These are phyloP conservation scores for Ceratocystis destructans DNA, from an alignment of 2,329 filamentous ascomycete species.

Conservation along the genomic window DNA sequence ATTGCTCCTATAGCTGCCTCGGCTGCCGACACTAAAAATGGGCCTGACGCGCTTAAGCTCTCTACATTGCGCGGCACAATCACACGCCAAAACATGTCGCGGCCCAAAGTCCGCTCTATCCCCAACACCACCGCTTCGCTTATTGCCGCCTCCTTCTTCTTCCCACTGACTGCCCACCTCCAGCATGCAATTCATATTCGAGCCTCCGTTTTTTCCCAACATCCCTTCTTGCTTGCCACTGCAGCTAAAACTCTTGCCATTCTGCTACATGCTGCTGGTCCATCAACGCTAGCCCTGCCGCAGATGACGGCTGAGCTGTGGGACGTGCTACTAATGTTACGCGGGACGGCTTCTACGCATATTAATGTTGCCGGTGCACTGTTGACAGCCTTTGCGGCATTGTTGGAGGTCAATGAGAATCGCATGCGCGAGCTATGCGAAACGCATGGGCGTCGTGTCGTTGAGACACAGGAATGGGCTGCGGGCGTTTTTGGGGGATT, in stretches of 20 bases:
- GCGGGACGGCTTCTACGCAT: slow-evolving; percentile 47
- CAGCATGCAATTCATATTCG: slow-evolving; percentile 42
- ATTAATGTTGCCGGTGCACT: slow-evolving; percentile 56
- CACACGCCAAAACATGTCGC: slow-evolving; percentile 34
- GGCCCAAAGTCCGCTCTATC: slow-evolving; percentile 41
- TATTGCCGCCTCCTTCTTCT: slow-evolving; percentile 68
- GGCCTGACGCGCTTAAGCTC: slow-evolving; percentile 75
- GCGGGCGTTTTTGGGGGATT: slow-evolving; percentile 55
- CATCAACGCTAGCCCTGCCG: slow-evolving; percentile 59
- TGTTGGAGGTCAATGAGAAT: slow-evolving; percentile 68
- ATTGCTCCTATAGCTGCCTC: slow-evolving; percentile 69
- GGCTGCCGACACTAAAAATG: slow-evolving; percentile 65
- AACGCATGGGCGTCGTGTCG: slow-evolving; percentile 58
- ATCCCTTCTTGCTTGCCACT: slow-evolving; percentile 60
- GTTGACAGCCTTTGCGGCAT: slow-evolving; percentile 62
- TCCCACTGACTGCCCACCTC: slow-evolving; percentile 70
- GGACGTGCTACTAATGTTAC: slow-evolving; percentile 61
- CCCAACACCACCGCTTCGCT: slow-evolving; percentile 68
- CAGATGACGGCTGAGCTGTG: slow-evolving; percentile 76
- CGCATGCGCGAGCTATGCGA: slow-evolving; percentile 59
- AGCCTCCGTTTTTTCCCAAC: slow-evolving; percentile 48
- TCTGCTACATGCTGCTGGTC: slow-evolving; percentile 69
- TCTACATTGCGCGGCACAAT: slow-evolving; percentile 55
- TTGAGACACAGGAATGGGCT: slow-evolving; percentile 84
- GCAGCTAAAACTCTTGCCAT: slow-evolving; percentile 79